A percentile compares a stretch with the other conserved stretches of the same genome.
These are phyloP conservation scores for Bipolaris zeicola DNA, from an alignment of 2,329 filamentous ascomycete species.

Conservation along the genomic window DNA sequence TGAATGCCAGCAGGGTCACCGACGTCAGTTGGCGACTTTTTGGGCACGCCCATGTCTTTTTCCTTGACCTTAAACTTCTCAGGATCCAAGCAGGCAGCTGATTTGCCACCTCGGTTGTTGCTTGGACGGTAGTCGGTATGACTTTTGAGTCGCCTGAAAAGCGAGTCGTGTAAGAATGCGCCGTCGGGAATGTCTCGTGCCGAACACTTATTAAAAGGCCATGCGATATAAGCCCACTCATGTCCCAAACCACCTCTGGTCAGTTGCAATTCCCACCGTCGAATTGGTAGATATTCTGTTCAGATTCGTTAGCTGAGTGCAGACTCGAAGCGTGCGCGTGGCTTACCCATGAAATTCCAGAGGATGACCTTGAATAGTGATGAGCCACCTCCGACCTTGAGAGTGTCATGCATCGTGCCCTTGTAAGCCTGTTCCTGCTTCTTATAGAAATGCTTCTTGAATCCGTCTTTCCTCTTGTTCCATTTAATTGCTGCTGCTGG, in stretches of 20 bases:
- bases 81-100: not conserved
- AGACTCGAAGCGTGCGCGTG: not conserved
- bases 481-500: conserved; percentile 1
- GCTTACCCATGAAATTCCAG: conserved; percentile 8
- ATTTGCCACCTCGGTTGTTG: not conserved
- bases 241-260: not conserved
- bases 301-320: not conserved
- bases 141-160: not conserved
- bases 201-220: not conserved
- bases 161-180: conserved; percentile 1
- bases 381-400: not conserved
- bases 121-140: not conserved
- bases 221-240: not conserved
- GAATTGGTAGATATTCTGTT: conserved; percentile 6
- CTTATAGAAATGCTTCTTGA: conserved; percentile 2
- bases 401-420: conserved; percentile 2
- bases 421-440: not conserved
- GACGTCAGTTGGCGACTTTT: not conserved
- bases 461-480: not conserved
- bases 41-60: not conserved
- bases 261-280: conserved; percentile 3
- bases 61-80: not conserved
- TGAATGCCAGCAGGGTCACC: not conserved
- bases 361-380: conserved; percentile 6
- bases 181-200: conserved; percentile 1